Evolutionary conservation across 139 green algal genomes (phyloP).

Genomic region (Diplosphaera chodatii): DNA sequence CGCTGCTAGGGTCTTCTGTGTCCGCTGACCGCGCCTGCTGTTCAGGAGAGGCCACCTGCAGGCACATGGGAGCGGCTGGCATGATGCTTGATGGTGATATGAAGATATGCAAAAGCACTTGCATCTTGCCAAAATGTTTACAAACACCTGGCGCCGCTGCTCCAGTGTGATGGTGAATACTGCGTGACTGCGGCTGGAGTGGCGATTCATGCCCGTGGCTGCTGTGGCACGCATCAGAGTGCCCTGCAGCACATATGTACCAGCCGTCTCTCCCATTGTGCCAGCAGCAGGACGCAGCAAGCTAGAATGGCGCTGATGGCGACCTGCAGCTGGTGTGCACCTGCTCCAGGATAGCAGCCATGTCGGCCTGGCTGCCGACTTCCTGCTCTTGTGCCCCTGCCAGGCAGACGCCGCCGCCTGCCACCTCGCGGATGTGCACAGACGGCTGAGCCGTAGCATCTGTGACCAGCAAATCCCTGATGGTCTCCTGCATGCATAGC

Average conservation of each 20-base stretch:
- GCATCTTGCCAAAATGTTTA: no score
- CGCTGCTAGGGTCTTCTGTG: not conserved
- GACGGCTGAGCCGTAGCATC: slow-evolving; percentile 15
- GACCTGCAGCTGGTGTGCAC: not conserved
- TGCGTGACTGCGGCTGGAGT: slow-evolving; percentile 80
- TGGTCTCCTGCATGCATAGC: slow-evolving; percentile 70
- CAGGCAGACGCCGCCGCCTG: slow-evolving; percentile 64
- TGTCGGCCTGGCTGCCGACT: slow-evolving; percentile 68
- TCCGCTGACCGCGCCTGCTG: not conserved
- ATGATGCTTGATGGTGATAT: not conserved
- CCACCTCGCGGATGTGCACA: slow-evolving; percentile 73
- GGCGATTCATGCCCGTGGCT: slow-evolving; percentile 87
- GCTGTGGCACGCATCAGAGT: slow-evolving; percentile 71
- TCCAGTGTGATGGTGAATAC: slow-evolving; percentile 98
- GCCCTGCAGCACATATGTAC: slow-evolving; percentile 28
- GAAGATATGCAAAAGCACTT: no score
- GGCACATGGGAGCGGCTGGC: no score
- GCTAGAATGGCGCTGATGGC: no score
- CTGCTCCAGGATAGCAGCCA: slow-evolving; percentile 68
- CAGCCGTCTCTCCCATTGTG: no score
- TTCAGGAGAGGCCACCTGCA: no score
- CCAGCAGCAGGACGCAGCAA: no score
- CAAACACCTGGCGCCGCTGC: slow-evolving; percentile 61
- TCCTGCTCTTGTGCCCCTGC: slow-evolving; percentile 73
- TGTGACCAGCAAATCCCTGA: slow-evolving; percentile 68